Evolutionary conservation across 75 land plant genomes (phyloP).

Genomic region (Cunninghamia lanceolata): DNA sequence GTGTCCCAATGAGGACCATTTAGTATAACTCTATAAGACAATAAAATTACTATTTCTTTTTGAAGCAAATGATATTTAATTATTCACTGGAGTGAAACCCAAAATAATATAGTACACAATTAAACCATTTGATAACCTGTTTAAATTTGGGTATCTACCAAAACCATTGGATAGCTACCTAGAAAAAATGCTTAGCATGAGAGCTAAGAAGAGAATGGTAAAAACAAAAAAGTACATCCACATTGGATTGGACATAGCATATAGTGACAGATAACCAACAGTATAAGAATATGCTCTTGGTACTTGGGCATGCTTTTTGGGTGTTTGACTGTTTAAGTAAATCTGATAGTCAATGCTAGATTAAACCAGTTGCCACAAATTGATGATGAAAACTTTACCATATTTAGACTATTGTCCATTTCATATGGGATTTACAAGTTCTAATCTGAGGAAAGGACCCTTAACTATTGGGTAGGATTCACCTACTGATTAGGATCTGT

Average conservation of each 20-base stretch:
- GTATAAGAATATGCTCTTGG: neutral
- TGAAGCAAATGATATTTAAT: neutral
- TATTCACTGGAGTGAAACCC: neutral
- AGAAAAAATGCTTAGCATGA: too few relatives aligned
- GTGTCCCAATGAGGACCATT: too few relatives aligned
- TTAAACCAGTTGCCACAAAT: neutral
- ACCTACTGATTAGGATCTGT: neutral
- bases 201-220: neutral
- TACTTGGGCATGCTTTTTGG: neutral
- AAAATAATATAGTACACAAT: neutral
- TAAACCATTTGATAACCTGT: neutral
- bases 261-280: neutral
- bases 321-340: neutral
- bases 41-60: too few relatives aligned
- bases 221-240: neutral
- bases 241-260: neutral
- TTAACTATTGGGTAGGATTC: neutral
- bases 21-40: too few relatives aligned
- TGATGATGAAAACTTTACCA: neutral
- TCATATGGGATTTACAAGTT: neutral
- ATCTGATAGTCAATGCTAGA: neutral
- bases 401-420: neutral
- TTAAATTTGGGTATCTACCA: neutral
- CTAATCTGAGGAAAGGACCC: neutral
- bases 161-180: neutral